Evolutionary conservation across 805 yeast genomes (phyloP), one percentile per base, ranked within the genome.

Genomic region (Phaffomyces thermotolerans): DNA sequence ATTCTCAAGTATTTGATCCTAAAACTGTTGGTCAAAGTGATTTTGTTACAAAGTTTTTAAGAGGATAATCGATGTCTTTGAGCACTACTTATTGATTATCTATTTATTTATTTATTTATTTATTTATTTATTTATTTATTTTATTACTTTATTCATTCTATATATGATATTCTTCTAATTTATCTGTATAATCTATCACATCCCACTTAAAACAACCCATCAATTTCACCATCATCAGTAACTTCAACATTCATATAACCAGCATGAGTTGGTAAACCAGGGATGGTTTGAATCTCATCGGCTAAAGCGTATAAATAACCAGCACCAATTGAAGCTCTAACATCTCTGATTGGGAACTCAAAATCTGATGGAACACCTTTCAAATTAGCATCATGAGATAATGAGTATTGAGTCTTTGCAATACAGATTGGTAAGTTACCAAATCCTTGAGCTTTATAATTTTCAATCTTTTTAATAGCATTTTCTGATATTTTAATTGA

Each of bases 201-300:
- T 31, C 34, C 14, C 13, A 29, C 14, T 12, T 60, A 84, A 59
- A 84, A 84, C 66, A 84, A 74, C 39, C 93, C 98, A 56, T 88
- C 95, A 54, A 91, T 90, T 60, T 89, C 89, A 45, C 98, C 99
- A 29, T 87, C 84, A 15, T 72, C 76, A 63, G 84, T 79, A 43
- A 91, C 93, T 66, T 91, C 99, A 46, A 91, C 96, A 60, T 90
- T 86, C 96, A 91, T 87, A 72, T 85, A 91, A 23, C 98, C 98
- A 54, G 95, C 84, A 63, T 86, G 90, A 9, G 98, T 91, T 44
- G 97, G 95, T 60, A 91, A 72, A 48, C 99, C 99, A 24, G 99
- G 99, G 56, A 91, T 90, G 24, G 99, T 91, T 82, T 84, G 89
- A 58, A 91, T 91, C 66, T 91, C 95, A 44, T 95, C 97, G 15